Base-by-base conservation (phyloP, 2,329 filamentous ascomycete genomes). In the Sarocladium strictum region DNA sequence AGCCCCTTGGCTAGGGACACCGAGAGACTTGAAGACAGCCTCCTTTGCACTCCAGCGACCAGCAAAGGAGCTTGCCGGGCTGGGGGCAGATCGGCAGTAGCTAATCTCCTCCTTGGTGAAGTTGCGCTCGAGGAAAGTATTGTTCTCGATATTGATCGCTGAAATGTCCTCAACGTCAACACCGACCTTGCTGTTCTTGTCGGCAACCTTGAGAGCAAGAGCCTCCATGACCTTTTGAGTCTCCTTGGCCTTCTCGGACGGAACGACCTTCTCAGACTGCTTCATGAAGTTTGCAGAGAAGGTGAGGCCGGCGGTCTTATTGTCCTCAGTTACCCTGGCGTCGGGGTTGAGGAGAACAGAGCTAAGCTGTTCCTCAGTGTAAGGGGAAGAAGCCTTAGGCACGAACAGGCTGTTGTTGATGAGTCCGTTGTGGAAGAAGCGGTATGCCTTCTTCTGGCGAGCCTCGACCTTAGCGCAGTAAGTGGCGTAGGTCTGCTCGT, bases 341-440 rank as follows among this genome's bases (percentile, higher is more conserved):
- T 91, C 85, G 4, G 95, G 94, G 80, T 99, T 96, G 61, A 99
- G 84, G 73, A 97, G 91, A 61, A 99, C 87, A 60, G 86, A 83
- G 71, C 83, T 83, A 74, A 96, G 87, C 75, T 94, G 89, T 55
- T 89, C 85, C 54, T 97, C 90, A 45, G 85, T 85, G 76, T 97
- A 99, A 43, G 94, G 95, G 43, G 92, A 81, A 69, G 92, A 86
- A 67, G 82, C 81, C 85, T 99, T 99, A 71, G 95, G 92, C 59
- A 96, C 91, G 74, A 99, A 99, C 72, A 99, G 82, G 60, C 85
- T 90, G 80, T 99, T 97, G 80, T 96, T 97, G 80, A 97, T 92
- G 70, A 99, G 80, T 59, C 93, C 92, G 65, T 96, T 96, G 77
- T 99, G 95, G 85, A 95, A 96, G 84, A 90, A 97, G 60, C 94